A percentile compares a stretch with the other conserved stretches of the same genome.
These are phyloP conservation scores for Moelleriella libera DNA, from an alignment of 2,329 filamentous ascomycete species.

Conservation along the genomic window DNA sequence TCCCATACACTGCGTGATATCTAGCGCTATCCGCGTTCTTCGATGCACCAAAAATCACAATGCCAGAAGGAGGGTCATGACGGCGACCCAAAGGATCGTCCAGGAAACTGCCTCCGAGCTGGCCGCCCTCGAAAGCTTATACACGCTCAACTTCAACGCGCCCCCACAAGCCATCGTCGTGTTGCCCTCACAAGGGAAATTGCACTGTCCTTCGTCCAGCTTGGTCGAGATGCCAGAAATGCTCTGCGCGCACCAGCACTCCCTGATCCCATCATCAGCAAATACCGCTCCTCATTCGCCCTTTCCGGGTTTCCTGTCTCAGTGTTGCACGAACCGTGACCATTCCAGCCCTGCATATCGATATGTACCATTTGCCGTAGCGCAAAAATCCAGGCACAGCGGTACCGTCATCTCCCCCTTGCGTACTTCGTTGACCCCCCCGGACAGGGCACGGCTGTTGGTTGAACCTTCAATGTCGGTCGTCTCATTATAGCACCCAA, in stretches of 20 bases:
- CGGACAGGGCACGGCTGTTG: conserved; percentile 29
- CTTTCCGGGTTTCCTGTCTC: not conserved
- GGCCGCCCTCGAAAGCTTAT: conserved; percentile 13
- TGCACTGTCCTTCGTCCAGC: conserved; percentile 32
- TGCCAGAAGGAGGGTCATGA: not conserved
- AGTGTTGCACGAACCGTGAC: conserved; percentile 19
- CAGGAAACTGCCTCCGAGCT: not conserved
- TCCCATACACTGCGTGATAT: too few relatives aligned
- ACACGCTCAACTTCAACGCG: conserved; percentile 31
- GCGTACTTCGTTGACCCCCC: conserved; percentile 23
- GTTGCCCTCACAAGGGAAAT: conserved; percentile 39
- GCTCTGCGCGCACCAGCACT: conserved; percentile 44
- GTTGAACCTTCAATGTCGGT: conserved; percentile 25
- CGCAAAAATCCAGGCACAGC: conserved; percentile 36
- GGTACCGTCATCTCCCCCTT: conserved; percentile 35
- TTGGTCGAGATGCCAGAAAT: conserved; percentile 31
- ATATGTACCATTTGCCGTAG: conserved; percentile 19
- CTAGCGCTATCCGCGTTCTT: too few relatives aligned
- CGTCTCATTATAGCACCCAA: conserved; percentile 47
- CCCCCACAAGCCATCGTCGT: conserved; percentile 38
- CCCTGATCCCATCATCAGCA: conserved; percentile 17
- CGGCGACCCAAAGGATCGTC: not conserved
- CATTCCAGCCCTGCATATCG: conserved; percentile 42
- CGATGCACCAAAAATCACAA: not conserved
- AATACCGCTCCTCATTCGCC: too few relatives aligned